Evolutionary conservation across 208 protist genomes (phyloP), one percentile per base, ranked within the genome.

Genomic region (Acanthamoeba royreba): DNA sequence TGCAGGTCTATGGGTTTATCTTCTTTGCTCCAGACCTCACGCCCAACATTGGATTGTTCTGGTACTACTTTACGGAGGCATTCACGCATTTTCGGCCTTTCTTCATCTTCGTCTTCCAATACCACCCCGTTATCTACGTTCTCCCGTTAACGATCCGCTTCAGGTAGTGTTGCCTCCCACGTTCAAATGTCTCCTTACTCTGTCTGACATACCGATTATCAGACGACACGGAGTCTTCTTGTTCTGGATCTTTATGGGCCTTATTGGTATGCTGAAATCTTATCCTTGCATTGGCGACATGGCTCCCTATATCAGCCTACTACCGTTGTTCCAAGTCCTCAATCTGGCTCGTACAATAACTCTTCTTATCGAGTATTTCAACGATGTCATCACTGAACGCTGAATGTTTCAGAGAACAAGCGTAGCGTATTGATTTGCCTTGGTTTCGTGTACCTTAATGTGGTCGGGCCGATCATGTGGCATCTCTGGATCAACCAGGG

Each of bases 41-140:
- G 31, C 91, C 91, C 31, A 93, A 93, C 72, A 81, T 93, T 9
- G 91, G 91, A 11, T 72, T 93, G 9, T 93, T 85, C 28, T 93
- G 91, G 91, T 93, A 93, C 42, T 93, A 87, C 91, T 93, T 93
- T 40, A 85, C 72, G 1, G 91, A 93, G 46, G 72, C 53, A 7
- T 93, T 93, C 42, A 69, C 43, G 22, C 91, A 93, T 35, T 93
- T 93, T 33, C 91, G 91, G 33, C 91, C 74, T 22, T 93, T 93
- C 77, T 93, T 87, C 91, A 85, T 72, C 49, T 93, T 93, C 49
- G 42, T 93, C 47, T 85, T 87, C 53, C 91, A 93, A 55, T 93
- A 93, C 91, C 72, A 85, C 33, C 49, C 53, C 22, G 47, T 87
- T 38, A 49, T 93, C 47, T 93, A 87, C 53, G 74, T 87, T 4